Evolutionary conservation across 2,329 filamentous ascomycete genomes (phyloP).

Genomic region (Alternaria sp.): DNA sequence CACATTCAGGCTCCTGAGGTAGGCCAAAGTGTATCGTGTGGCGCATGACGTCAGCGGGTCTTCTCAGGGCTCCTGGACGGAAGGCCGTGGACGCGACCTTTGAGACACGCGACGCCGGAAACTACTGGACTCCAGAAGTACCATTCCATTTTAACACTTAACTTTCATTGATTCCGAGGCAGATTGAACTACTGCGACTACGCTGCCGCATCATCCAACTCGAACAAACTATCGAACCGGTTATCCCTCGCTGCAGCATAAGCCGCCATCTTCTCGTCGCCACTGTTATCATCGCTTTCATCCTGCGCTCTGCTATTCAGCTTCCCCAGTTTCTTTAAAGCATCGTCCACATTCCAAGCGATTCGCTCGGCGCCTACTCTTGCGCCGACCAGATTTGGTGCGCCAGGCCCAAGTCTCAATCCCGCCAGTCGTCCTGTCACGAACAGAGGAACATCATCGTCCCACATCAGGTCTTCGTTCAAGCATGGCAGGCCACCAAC

Average conservation of each 20-base stretch:
- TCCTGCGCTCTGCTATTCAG: not conserved
- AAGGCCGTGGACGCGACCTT: not conserved
- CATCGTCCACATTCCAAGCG: slow-evolving; percentile 71
- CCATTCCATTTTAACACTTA: not conserved
- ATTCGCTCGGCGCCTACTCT: slow-evolving; percentile 76
- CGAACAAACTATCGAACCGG: slow-evolving; percentile 48
- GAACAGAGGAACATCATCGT: slow-evolving; percentile 74
- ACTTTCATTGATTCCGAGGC: not conserved
- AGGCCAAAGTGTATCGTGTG: not conserved
- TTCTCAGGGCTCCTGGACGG: not conserved
- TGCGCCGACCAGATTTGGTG: slow-evolving; percentile 76
- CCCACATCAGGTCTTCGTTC: slow-evolving; percentile 79
- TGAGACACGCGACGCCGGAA: not conserved
- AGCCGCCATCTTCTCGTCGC: slow-evolving; percentile 29
- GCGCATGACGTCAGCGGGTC: not conserved
- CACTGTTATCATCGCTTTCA: slow-evolving; percentile 11
- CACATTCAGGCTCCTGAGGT: not conserved
- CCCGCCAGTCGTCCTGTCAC: slow-evolving; percentile 72
- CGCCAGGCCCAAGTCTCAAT: slow-evolving; percentile 73
- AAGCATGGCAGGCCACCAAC: slow-evolving; percentile 74
- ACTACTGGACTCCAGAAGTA: not conserved
- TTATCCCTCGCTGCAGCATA: slow-evolving; percentile 53
- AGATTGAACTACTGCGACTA: not conserved
- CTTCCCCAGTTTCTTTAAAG: slow-evolving; percentile 47
- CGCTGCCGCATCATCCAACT: not conserved